phyloP scores from a whole-genome alignment of 2,329 filamentous ascomycete species.

The Fusarium hostae region DNA sequence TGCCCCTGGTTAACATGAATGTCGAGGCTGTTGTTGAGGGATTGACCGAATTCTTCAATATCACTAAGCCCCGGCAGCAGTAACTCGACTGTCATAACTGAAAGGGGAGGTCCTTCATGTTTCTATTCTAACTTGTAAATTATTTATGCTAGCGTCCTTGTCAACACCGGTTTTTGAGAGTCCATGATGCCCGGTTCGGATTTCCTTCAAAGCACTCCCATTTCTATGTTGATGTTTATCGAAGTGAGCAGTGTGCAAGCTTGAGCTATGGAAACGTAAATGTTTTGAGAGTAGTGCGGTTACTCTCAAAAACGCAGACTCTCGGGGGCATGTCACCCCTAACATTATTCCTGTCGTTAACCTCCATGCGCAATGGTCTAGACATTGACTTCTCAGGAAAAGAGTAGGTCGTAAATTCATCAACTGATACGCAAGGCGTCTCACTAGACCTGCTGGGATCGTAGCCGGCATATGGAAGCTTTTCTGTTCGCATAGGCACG shows the following conservation, averaged over 20 bases:
- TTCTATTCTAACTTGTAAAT: conserved; percentile 33
- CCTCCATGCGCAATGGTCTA: conserved; percentile 62
- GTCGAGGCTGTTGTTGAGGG: conserved; percentile 84
- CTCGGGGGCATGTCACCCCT: conserved; percentile 61
- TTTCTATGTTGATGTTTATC: neutral
- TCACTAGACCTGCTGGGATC: conserved; percentile 35
- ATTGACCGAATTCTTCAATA: conserved; percentile 81
- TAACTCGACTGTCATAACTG: conserved; percentile 14
- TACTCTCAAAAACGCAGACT: conserved; percentile 62
- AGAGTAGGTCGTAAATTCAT: conserved; percentile 35
- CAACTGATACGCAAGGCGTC: conserved; percentile 7
- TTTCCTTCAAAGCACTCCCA: neutral
- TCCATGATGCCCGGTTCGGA: neutral
- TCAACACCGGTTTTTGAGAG: conserved; percentile 18
- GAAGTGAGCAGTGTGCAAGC: neutral
- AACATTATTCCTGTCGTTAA: conserved; percentile 56
- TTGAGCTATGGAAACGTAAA: conserved; percentile 53
- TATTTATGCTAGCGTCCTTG: conserved; percentile 37
- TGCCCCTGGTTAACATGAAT: conserved; percentile 88
- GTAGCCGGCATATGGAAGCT: conserved; percentile 53
- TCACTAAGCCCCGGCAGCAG: conserved; percentile 68
- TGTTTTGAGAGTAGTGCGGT: conserved; percentile 59
- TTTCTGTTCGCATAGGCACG: conserved; percentile 52
- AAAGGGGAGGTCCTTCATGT: neutral
- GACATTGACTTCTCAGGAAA: conserved; percentile 45